phyloP scores from a whole-genome alignment of 768 basidiomycete genomes.

The Lentinula aciculospora region DNA sequence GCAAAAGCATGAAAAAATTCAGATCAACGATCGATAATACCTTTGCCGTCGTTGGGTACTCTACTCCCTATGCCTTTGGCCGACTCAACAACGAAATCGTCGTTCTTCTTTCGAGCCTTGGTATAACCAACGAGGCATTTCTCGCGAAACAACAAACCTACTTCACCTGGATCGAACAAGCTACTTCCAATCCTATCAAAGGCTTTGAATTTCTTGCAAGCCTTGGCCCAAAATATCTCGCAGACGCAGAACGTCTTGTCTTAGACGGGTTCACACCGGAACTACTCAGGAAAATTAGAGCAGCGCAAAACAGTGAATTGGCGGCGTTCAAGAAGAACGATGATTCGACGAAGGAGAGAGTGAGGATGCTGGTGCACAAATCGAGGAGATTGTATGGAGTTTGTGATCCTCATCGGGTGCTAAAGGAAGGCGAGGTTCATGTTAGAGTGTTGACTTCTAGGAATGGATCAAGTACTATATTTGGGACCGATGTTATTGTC shows the following conservation, averaged over 20 bases:
- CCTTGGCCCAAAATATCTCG: conserved; percentile 33
- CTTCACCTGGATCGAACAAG: conserved; percentile 51
- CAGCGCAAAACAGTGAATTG: conserved; percentile 44
- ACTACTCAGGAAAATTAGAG: conserved; percentile 35
- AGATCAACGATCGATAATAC: conserved; percentile 47
- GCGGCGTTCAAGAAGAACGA: conserved; percentile 36
- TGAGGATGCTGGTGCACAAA: conserved; percentile 56
- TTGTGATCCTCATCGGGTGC: conserved; percentile 58
- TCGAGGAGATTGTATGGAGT: conserved; percentile 62
- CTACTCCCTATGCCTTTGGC: conserved; percentile 58
- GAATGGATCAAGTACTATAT: conserved; percentile 48
- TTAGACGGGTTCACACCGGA: conserved; percentile 41
- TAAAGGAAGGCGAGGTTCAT: conserved; percentile 61
- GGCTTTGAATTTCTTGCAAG: conserved; percentile 56
- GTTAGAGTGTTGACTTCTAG: conserved; percentile 49
- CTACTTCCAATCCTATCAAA: conserved; percentile 37
- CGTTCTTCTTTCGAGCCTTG: conserved; percentile 58
- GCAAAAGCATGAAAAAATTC: conserved; percentile 71
- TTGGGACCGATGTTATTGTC: conserved; percentile 57
- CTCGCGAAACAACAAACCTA: conserved; percentile 53
- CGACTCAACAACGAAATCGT: conserved; percentile 69
- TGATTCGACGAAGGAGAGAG: conserved; percentile 43
- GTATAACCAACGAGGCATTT: conserved; percentile 48
- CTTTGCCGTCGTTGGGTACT: conserved; percentile 63
- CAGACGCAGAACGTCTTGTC: conserved; percentile 44